Percentiles rank a stretch among this genome's conserved stretches.
phyloP scores from a whole-genome alignment of 306 rosid genomes.

The Quercus robur region DNA sequence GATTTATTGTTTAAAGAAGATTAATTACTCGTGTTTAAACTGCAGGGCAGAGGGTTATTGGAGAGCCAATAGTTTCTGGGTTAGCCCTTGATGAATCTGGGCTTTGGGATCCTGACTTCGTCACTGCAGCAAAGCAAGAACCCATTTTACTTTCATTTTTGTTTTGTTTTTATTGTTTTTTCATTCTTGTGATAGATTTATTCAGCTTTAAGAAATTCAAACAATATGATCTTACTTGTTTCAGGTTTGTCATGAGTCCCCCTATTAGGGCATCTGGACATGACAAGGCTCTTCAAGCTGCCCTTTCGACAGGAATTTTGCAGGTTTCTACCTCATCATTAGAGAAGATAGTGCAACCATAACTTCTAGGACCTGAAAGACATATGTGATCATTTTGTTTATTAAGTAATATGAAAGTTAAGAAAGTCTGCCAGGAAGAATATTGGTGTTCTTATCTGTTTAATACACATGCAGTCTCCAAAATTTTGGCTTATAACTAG shows the following conservation, averaged over 20 bases:
- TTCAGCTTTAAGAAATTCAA: conserved; percentile 19
- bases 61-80: conserved; percentile 88
- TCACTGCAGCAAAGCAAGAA: conserved; percentile 75
- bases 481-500: neutral
- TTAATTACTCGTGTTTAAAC: conserved; percentile 5
- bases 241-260: conserved; percentile 98
- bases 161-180: conserved; percentile 12
- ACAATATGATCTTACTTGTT: conserved; percentile 15
- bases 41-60: conserved; percentile 82
- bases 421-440: neutral
- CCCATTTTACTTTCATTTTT: conserved; percentile 10
- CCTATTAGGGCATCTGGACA: conserved; percentile 84
- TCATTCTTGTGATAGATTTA: neutral
- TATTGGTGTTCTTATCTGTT: neutral
- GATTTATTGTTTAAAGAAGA: neutral
- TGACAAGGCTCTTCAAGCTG: conserved; percentile 88
- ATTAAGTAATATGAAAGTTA: neutral
- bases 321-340: conserved; percentile 52
- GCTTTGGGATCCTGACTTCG: conserved; percentile 92
- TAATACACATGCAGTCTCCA: neutral
- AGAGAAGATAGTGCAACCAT: neutral
- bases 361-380: conserved; percentile 10
- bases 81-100: conserved; percentile 81
- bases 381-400: neutral
- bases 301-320: conserved; percentile 75